These are phyloP conservation scores for Boletus austroedulis DNA, from an alignment of 1,284 basidiomycete genomes.

Conservation along the genomic window DNA sequence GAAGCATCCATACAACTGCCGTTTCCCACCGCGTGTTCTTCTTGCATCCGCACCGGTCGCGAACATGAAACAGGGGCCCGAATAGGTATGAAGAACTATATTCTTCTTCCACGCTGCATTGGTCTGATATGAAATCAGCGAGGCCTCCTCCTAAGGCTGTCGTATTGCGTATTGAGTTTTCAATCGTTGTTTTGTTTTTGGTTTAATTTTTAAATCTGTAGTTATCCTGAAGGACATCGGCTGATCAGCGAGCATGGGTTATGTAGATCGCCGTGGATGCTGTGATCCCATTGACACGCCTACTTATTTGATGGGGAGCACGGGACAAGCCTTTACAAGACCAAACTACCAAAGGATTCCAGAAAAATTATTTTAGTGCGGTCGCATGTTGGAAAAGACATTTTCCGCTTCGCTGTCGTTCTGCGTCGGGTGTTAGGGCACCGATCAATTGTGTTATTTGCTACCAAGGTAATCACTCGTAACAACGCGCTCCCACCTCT, in stretches of 20 bases:
- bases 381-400: too few relatives aligned
- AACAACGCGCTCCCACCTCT: background rate
- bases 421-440: background rate
- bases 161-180: background rate
- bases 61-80: constrained; percentile 23
- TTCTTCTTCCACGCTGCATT: constrained; percentile 5
- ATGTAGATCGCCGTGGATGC: constrained; percentile 12
- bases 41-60: constrained; percentile 9
- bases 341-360: background rate
- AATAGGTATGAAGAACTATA: background rate
- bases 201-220: background rate
- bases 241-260: constrained; percentile 13
- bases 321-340: background rate
- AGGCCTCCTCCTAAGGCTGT: background rate
- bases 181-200: background rate
- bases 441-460: background rate
- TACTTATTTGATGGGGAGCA: background rate
- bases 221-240: background rate
- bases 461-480: background rate
- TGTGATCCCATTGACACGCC: background rate
- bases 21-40: constrained; percentile 13
- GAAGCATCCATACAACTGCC: background rate
- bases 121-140: constrained; percentile 24
- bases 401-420: background rate
- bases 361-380: background rate